A percentile compares a stretch with the other conserved stretches of the same genome.
Conservation (phyloP, 768 basidiomycete species). For the Jaapia argillacea region DNA sequence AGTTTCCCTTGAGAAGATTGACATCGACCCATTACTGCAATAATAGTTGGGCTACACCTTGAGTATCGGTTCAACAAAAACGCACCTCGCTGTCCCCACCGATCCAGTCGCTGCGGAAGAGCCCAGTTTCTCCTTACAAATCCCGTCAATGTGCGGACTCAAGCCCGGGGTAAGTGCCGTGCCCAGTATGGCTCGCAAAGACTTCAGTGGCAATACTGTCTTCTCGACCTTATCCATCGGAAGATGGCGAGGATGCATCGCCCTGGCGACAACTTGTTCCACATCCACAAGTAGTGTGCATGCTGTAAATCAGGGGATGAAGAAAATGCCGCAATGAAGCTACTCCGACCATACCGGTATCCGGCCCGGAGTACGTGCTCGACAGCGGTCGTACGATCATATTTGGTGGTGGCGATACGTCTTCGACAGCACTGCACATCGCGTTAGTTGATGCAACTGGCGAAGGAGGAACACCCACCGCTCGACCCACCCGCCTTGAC, state of each 20-base stretch:
- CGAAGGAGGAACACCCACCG: slow-evolving; percentile 34
- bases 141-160: slow-evolving; percentile 57
- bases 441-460: no score
- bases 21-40: slow-evolving; percentile 29
- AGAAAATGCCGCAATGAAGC: background rate
- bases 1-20: slow-evolving; percentile 27
- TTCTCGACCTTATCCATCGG: slow-evolving; percentile 18
- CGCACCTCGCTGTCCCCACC: slow-evolving; percentile 43
- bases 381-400: background rate
- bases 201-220: slow-evolving; percentile 39
- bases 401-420: background rate
- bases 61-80: background rate
- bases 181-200: slow-evolving; percentile 53
- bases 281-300: slow-evolving; percentile 21
- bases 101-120: slow-evolving; percentile 27
- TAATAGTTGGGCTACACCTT: slow-evolving; percentile 2
- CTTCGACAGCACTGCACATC: background rate
- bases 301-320: slow-evolving; percentile 10
- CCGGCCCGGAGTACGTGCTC: slow-evolving; percentile 2
- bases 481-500: slow-evolving; percentile 63
- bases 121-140: slow-evolving; percentile 51
- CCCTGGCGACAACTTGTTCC: slow-evolving; percentile 11
- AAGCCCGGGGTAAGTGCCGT: slow-evolving; percentile 60
- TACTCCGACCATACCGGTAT: slow-evolving; percentile 18
- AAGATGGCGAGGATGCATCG: background rate